phyloP scores from a whole-genome alignment of 129 eudicot species.

The Helichrysum umbraculigerum region DNA sequence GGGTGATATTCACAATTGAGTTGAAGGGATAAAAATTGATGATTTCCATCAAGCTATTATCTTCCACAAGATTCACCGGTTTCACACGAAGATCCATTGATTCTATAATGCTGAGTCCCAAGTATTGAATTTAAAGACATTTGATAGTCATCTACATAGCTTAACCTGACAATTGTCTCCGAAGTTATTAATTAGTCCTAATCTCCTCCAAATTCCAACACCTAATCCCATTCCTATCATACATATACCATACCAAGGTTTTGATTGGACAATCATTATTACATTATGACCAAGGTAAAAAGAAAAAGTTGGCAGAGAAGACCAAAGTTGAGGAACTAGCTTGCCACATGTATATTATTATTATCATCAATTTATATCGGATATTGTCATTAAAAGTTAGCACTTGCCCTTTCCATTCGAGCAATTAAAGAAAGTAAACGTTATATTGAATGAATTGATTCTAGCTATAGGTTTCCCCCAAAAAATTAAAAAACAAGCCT shows the following conservation, averaged over 20 bases:
- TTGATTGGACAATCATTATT: neutral
- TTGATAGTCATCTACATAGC: neutral
- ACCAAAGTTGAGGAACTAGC: neutral
- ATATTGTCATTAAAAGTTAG: neutral
- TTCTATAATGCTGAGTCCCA: neutral
- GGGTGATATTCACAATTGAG: neutral
- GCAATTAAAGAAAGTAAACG: neutral
- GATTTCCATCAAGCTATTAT: neutral
- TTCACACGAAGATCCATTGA: neutral
- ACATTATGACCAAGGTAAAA: neutral
- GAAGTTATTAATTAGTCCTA: neutral
- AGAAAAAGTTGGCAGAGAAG: no score
- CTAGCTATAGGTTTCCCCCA: constrained; percentile 16
- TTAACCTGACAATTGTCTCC: neutral
- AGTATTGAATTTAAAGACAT: neutral
- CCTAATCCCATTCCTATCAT: neutral
- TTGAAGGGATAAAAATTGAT: neutral
- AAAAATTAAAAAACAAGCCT: neutral
- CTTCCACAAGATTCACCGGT: neutral
- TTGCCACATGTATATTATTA: neutral
- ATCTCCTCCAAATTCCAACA: neutral
- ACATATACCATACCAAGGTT: neutral
- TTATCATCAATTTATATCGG: neutral
- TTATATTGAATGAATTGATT: neutral
- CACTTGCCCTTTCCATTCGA: neutral